A percentile compares a stretch with the other conserved stretches of the same genome.
Evolutionary conservation across 768 basidiomycete genomes (phyloP).

Genomic region (Rubroboletus satanas): DNA sequence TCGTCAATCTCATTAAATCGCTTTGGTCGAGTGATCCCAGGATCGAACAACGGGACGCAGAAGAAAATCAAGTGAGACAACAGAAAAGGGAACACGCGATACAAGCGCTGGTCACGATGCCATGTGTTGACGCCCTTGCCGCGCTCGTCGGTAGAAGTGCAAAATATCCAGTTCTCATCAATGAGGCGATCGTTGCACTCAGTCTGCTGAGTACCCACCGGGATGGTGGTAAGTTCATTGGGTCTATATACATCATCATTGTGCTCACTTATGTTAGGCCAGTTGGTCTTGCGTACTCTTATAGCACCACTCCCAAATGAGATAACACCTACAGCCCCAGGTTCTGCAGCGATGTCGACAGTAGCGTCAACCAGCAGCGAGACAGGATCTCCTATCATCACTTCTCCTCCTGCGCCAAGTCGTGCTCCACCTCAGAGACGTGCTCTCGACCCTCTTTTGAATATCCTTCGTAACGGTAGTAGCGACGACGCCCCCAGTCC

Average conservation of each 20-base stretch:
- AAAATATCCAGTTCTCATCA: constrained; percentile 81
- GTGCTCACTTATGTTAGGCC: constrained; percentile 40
- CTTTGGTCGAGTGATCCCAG: constrained; percentile 58
- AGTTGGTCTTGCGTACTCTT: constrained; percentile 59
- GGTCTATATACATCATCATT: neutral
- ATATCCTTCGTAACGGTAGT: constrained; percentile 50
- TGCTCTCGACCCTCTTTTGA: constrained; percentile 65
- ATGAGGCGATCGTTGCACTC: constrained; percentile 83
- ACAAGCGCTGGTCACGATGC: constrained; percentile 45
- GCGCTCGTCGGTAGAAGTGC: constrained; percentile 71
- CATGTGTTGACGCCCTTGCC: constrained; percentile 59
- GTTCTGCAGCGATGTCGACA: constrained; percentile 34
- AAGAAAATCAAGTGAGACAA: constrained; percentile 39
- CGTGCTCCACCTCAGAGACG: constrained; percentile 46
- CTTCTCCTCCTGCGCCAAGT: constrained; percentile 37
- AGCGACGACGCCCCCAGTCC: constrained; percentile 37
- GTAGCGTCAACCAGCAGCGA: constrained; percentile 43
- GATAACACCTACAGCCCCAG: constrained; percentile 28
- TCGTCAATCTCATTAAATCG: constrained; percentile 82
- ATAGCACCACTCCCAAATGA: constrained; percentile 47
- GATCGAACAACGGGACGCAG: constrained; percentile 26
- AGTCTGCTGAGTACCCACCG: constrained; percentile 68
- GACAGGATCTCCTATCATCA: constrained; percentile 45
- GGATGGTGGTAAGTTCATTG: constrained; percentile 52
- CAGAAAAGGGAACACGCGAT: constrained; percentile 53